Base-by-base conservation (phyloP, 139 green algal genomes). In the Nannochloris sp. region DNA sequence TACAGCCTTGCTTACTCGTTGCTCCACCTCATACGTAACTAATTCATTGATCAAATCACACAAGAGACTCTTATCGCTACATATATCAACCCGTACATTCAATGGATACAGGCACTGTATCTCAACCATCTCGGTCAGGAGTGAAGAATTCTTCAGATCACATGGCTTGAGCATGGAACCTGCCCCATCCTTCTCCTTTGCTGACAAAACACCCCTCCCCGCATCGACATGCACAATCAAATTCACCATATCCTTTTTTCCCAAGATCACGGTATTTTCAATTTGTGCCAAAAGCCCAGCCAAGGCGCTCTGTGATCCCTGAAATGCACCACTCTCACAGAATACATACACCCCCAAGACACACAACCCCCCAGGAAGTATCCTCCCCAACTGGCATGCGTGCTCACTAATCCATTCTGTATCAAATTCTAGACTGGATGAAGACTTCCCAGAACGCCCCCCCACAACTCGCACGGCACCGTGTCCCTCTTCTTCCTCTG, bases 351-450 rank as follows among this genome's bases (percentile, higher is more conserved):
- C 15, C 12, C 79, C 79, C 21, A 85, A 59, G 0, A 85, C 66
- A 12, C 16, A 19, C 11, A 71, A 24, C 12, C 48, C 71, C 37
- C 82, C 82, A 2, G 81, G 77, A 18, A 88, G 75, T 62, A 84
- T 75, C 16, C 73, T 66, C 4, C 66, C 46, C 19, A 82, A 66
- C 62, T 87, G 78, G 7, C 54, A 34, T 0, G 75, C 80, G 37
- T 88, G 81, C 56, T 88, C 82, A 40, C 69, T 34, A 3, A 88
- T 63, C 68, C 75, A 82, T 1, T 84, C 75, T 1, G 44, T 18
- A 21, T 87, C 75, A 27, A 88, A 53, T 1, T 29, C 23, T 50
- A 87, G 44, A 9, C 18, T 44, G 2, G 27, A 24, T 25, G 29
- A 23, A 5, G n/a, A 10, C 46, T 53, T 53, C 11, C 16, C 46